These are phyloP conservation scores for Cercospora berteroae DNA, from an alignment of 2,329 filamentous ascomycete genomes.

Conservation along the genomic window DNA sequence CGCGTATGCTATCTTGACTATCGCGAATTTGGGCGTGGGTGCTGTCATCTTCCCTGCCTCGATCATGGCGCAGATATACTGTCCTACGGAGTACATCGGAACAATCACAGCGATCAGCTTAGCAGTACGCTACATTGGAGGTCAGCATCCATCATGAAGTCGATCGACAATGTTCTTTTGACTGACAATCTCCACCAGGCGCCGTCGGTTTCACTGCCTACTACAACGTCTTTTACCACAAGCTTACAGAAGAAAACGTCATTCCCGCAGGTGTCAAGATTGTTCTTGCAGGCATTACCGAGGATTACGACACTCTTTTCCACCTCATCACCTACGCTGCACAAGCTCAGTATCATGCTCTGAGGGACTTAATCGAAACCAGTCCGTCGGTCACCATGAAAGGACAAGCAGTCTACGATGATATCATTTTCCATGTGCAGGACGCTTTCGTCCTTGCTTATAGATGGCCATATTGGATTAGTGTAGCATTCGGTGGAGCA, in stretches of 20 bases:
- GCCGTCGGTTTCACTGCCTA: conserved; percentile 52
- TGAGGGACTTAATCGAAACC: neutral
- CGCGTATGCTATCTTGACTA: conserved; percentile 49
- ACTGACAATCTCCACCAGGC: neutral
- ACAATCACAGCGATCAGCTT: conserved; percentile 67
- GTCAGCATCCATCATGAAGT: conserved; percentile 30
- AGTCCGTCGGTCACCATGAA: neutral
- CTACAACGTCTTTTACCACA: conserved; percentile 55
- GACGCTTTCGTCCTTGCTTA: conserved; percentile 34
- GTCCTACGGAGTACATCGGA: conserved; percentile 66
- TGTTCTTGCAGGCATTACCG: conserved; percentile 5
- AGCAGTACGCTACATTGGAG: conserved; percentile 65
- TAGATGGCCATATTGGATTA: conserved; percentile 35
- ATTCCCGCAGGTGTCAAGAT: conserved; percentile 14
- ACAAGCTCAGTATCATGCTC: conserved; percentile 26
- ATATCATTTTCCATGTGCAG: conserved; percentile 31
- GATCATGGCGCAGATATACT: conserved; percentile 66
- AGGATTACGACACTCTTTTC: conserved; percentile 21
- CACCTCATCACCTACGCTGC: conserved; percentile 25
- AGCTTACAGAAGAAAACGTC: conserved; percentile 29
- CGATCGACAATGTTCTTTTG: neutral
- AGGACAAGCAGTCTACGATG: conserved; percentile 8
- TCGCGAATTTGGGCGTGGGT: conserved; percentile 65
- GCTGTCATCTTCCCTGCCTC: conserved; percentile 66
- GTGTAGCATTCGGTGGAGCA: conserved; percentile 35